Base-by-base conservation (phyloP, 73 alveolate species). In the Paramecium primaurelia region DNA sequence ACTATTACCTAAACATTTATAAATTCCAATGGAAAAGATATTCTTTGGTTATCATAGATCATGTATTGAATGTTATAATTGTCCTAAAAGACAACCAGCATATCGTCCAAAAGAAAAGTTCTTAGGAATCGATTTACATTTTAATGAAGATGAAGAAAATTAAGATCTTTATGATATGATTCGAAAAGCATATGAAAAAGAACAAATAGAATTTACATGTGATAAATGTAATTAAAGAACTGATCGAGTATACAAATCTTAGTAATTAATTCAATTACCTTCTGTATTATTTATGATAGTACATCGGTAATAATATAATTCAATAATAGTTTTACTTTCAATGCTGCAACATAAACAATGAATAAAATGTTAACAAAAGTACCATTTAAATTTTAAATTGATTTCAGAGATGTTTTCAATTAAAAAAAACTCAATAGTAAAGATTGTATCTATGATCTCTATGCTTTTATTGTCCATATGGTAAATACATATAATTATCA, bases 41-140 rank as follows among this genome's bases (percentile, higher is more conserved):
- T 80, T 80, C 58, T 80, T 80, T 25, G 91, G 91, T 2, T 44
- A 42, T 26, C 58, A 80, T 20, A 42, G 91, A 80, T 80, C 91
- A 45, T 18, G 30, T 26, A 18, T 80, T 9, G 75, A 49, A 47
- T 80, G 91, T 36, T 25, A 3, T 18, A 80, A 80, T 26, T 80
- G 91, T 49, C 91, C 73, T 26, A 45, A 80, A 26, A 49, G 73
- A 42, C 22, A 80, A 36, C 47, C 47, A 38, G 22, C 14, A 25
- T 44, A 42, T 36, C 25, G 91, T 9, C 49, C 49, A 3, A 47
- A 40, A 28, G 91, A 80, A 80, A 42, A 28, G 51, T 80, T 80
- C 16, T 80, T 80, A 16, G 91, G 91, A 80, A 32, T 80, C 5
- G 91, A 80, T 80, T 47, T 80, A 47, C 75, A 80, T 80, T 80